Percentiles rank a stretch among this genome's conserved stretches.
These are phyloP conservation scores for Canna indica DNA, from an alignment of 176 grass and related monocot genomes.

Conservation along the genomic window DNA sequence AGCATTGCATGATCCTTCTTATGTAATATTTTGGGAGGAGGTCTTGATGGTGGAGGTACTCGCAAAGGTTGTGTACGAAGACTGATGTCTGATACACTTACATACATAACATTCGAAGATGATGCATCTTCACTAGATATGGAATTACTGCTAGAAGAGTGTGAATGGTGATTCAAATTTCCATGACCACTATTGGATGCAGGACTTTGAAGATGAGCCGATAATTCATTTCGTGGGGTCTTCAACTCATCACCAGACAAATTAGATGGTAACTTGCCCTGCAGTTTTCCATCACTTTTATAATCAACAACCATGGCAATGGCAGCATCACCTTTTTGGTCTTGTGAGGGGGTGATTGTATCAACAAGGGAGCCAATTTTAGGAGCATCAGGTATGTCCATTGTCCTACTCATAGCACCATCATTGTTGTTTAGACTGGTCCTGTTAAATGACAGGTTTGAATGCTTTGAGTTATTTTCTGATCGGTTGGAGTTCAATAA, in stretches of 20 bases:
- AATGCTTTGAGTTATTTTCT: constrained; percentile 30
- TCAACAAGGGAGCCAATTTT: constrained; percentile 36
- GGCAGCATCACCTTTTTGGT: constrained; percentile 22
- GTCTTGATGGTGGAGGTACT: constrained; percentile 49
- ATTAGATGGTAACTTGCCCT: constrained; percentile 10
- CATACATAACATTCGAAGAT: constrained; percentile 45
- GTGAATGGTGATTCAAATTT: constrained; percentile 23
- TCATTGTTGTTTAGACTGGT: constrained; percentile 21
- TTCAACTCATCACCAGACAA: constrained; percentile 13
- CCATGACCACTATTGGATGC: constrained; percentile 30
- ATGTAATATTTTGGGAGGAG: constrained; percentile 37
- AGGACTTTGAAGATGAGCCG: constrained; percentile 18
- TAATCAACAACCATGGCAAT: constrained; percentile 22
- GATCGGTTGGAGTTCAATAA: constrained; percentile 37
- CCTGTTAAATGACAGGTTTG: constrained; percentile 70
- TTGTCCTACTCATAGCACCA: constrained; percentile 44
- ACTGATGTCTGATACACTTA: constrained; percentile 36
- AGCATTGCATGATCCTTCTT: constrained; percentile 23
- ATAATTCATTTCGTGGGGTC: constrained; percentile 20
- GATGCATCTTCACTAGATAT: constrained; percentile 38
- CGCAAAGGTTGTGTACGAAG: constrained; percentile 39
- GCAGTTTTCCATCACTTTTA: constrained; percentile 1
- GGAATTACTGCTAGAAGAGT: constrained; percentile 42
- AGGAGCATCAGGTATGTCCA: constrained; percentile 38
- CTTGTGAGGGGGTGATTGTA: constrained; percentile 32